phyloP scores from a whole-genome alignment of 495 filamentous ascomycete species.

The Aspergillus funiculosus region DNA sequence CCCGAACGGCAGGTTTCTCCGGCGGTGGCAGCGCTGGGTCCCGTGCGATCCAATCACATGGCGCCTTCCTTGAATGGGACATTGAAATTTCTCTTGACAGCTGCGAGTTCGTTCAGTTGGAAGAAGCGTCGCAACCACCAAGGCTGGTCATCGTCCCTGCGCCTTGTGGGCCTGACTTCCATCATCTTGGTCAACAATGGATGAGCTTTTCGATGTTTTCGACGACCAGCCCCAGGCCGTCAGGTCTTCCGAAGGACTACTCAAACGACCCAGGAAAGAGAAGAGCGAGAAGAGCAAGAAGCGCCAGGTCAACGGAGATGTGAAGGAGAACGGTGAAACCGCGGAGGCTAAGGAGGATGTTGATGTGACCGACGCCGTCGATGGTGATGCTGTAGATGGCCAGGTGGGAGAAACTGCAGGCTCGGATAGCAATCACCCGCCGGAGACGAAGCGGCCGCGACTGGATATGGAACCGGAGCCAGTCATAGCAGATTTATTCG shows the following conservation, averaged over 20 bases:
- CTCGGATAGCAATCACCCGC: constrained; percentile 37
- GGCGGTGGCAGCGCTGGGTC: constrained; percentile 7
- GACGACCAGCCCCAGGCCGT: constrained; percentile 55
- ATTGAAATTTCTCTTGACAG: constrained; percentile 34
- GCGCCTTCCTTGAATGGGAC: constrained; percentile 25
- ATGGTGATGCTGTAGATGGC: constrained; percentile 17
- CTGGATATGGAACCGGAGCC: constrained; percentile 69
- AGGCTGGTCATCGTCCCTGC: constrained; percentile 10
- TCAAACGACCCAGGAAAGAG: constrained; percentile 48
- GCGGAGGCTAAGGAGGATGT: constrained; percentile 47
- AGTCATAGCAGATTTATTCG: constrained; percentile 86
- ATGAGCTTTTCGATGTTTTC: constrained; percentile 82
- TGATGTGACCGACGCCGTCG: constrained; percentile 28
- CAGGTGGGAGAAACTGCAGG: constrained; percentile 20
- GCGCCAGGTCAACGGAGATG: constrained; percentile 72
- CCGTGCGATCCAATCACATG: constrained; percentile 14
- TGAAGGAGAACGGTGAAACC: constrained; percentile 48
- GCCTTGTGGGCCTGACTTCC: constrained; percentile 12
- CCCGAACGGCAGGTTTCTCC: constrained; percentile 19
- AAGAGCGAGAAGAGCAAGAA: constrained; percentile 76
- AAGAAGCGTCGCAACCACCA: constrained; percentile 16
- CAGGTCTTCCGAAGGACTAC: constrained; percentile 23
- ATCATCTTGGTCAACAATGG: constrained; percentile 47
- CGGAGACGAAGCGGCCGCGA: constrained; percentile 67
- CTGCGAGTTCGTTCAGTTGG: constrained; percentile 3